A percentile compares a stretch with the other conserved stretches of the same genome.
These are phyloP conservation scores for Nitzschia sp. DNA, from an alignment of 108 stramenopile genomes.

Conservation along the genomic window DNA sequence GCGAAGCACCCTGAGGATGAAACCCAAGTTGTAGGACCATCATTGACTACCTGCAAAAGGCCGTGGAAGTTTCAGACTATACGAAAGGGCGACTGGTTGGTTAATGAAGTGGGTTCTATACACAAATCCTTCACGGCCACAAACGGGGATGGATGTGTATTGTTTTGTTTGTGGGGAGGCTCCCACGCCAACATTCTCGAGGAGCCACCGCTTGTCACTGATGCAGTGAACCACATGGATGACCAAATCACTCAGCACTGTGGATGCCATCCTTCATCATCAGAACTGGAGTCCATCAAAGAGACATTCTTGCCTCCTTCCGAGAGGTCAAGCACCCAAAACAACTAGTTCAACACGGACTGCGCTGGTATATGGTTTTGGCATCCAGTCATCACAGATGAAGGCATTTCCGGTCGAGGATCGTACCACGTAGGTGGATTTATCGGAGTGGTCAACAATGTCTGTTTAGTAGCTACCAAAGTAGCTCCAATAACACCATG, in stretches of 20 bases:
- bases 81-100: slow-evolving; percentile 29
- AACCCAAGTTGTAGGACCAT: slow-evolving; percentile 13
- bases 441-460: too few species aligned
- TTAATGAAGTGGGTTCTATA: slow-evolving; percentile 48
- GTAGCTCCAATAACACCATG: too few species aligned
- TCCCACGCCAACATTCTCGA: slow-evolving; percentile 23
- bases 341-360: not conserved
- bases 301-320: slow-evolving; percentile 20
- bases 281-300: not conserved
- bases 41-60: slow-evolving; percentile 8
- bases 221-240: slow-evolving; percentile 15
- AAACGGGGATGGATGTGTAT: slow-evolving; percentile 33
- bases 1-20: not conserved
- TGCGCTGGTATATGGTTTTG: too few species aligned
- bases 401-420: too few species aligned
- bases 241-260: not conserved
- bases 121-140: slow-evolving; percentile 45
- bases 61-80: slow-evolving; percentile 29
- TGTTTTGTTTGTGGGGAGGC: slow-evolving; percentile 45
- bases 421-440: too few species aligned
- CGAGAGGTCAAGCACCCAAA: not conserved
- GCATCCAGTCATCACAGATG: not conserved
- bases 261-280: slow-evolving; percentile 14
- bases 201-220: slow-evolving; percentile 1
- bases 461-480: too few species aligned